Base-by-base conservation (phyloP, 805 yeast species). In the Teunomyces barrocoloradensis region DNA sequence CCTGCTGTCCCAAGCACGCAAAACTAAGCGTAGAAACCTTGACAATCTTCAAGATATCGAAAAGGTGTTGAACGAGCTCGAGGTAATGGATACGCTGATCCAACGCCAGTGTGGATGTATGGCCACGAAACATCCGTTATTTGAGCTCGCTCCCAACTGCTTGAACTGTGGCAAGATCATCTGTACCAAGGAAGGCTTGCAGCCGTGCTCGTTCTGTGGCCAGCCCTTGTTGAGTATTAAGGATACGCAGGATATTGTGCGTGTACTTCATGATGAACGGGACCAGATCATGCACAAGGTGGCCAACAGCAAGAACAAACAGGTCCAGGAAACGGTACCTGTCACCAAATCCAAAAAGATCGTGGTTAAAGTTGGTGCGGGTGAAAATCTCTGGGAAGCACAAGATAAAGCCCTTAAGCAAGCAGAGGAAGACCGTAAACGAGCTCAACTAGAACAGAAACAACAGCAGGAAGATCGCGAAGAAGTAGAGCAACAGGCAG, bases 121-220 rank as follows among this genome's bases (percentile, higher is more conserved):
- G 82, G 97, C 92, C 1, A 79, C 86, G 0, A 73, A 87, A 50
- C 99, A 94, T 60, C 96, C 97, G 3, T 68, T 94, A 27, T 86
- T 89, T 52, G 95, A 88, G 47, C 78, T 86, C 53, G 94, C 95
- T 2, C 98, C 99, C 0, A 94, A 94, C 62, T 94, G 99, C 58
- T 67, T 94, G 35, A 83, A 86, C 50, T 94, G 99, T 64, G 99
- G 99, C 9, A 88, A 90, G 64, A 88, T 94, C 36, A 88, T 94
- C 2, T 94, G 99, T 69, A 76, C 78, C 3, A 84, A 84, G 55
- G 98, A 94, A 60, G 98, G 98, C 0, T 69, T 89, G 20, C 94
- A 91, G 50, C 94, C 94, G 3, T 94, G 99, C 60, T 78, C 94
- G 2, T 86, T 68, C 52, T 94, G 99, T 69, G 88, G 89, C 0